Conservation (phyloP, 257 asterid species). For the Ligustrum vulgare region DNA sequence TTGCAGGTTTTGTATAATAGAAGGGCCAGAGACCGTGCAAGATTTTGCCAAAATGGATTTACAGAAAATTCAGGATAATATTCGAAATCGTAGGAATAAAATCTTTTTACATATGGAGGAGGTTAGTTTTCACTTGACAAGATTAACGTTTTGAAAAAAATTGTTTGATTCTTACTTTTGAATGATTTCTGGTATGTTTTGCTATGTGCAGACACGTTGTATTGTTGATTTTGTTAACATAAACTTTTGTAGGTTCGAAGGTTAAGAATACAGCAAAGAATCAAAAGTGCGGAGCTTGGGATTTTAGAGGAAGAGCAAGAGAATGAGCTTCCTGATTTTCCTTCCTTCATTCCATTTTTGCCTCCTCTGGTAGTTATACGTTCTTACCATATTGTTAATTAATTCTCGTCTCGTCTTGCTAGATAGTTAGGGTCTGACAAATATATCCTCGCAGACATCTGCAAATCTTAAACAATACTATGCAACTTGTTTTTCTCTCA, state of each 20-base stretch:
- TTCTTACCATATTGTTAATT: background rate
- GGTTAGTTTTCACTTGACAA: slow-evolving; percentile 58
- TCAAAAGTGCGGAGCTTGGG: slow-evolving; percentile 76
- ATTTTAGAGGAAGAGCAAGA: slow-evolving; percentile 61
- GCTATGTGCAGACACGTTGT: background rate
- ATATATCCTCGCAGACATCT: slow-evolving; percentile 56
- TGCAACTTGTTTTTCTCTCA: slow-evolving; percentile 83
- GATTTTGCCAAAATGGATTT: slow-evolving; percentile 86
- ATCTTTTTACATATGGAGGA: slow-evolving; percentile 97
- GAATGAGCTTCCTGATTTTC: slow-evolving; percentile 84
- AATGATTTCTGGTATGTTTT: background rate
- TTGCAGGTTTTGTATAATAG: slow-evolving; percentile 86
- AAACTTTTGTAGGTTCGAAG: slow-evolving; percentile 76
- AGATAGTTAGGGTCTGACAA: slow-evolving; percentile 12
- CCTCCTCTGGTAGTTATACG: slow-evolving; percentile 86
- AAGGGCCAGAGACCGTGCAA: slow-evolving; percentile 93
- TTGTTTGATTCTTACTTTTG: background rate
- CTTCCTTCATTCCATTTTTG: slow-evolving; percentile 93
- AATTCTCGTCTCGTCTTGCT: background rate
- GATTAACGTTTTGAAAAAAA: too few relatives aligned
- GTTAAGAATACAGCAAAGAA: slow-evolving; percentile 83
- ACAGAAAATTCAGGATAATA: slow-evolving; percentile 86
- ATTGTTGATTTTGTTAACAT: background rate
- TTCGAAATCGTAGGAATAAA: slow-evolving; percentile 82
- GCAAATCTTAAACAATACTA: slow-evolving; percentile 74